Conservation (phyloP, 768 basidiomycete species). For the Termitomyces sp. region DNA sequence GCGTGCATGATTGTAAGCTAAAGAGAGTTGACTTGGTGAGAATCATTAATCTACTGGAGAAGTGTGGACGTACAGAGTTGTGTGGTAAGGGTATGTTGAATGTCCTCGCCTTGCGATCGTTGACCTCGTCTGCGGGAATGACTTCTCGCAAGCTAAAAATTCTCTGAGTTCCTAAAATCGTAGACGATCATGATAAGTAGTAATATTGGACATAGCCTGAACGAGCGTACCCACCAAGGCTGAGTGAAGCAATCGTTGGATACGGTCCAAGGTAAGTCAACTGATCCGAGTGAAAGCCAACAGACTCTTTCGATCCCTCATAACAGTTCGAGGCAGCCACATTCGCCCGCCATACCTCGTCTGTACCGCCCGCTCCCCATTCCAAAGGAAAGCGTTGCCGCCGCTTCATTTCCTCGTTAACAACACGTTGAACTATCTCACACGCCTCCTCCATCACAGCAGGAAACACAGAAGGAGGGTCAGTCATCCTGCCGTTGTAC, state of each 20-base stretch:
- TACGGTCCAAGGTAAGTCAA: slow-evolving; percentile 79
- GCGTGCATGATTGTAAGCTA: slow-evolving; percentile 88
- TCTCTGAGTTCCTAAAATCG: slow-evolving; percentile 53
- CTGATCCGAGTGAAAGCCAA: slow-evolving; percentile 81
- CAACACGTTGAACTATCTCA: slow-evolving; percentile 57
- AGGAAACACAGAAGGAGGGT: slow-evolving; percentile 53
- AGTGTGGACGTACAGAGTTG: slow-evolving; percentile 60
- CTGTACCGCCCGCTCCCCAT: slow-evolving; percentile 42
- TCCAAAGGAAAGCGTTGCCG: slow-evolving; percentile 60
- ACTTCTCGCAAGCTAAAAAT: slow-evolving; percentile 76
- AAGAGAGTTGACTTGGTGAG: slow-evolving; percentile 1
- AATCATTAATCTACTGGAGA: background rate
- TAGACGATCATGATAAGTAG: background rate
- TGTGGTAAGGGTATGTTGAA: slow-evolving; percentile 74
- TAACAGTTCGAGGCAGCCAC: slow-evolving; percentile 87
- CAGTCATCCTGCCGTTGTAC: slow-evolving; percentile 74
- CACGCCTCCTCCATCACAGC: slow-evolving; percentile 78
- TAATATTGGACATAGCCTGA: background rate
- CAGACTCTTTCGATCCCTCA: slow-evolving; percentile 74
- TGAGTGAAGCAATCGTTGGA: slow-evolving; percentile 81
- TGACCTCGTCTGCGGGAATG: slow-evolving; percentile 56
- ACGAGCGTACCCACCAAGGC: slow-evolving; percentile 50
- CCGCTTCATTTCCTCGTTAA: slow-evolving; percentile 65
- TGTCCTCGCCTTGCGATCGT: slow-evolving; percentile 57
- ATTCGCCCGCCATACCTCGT: slow-evolving; percentile 64